Evolutionary conservation across 768 basidiomycete species (phyloP), one percentile per base, ranked within the genome.

Genomic region (Termitomyces sp.): DNA sequence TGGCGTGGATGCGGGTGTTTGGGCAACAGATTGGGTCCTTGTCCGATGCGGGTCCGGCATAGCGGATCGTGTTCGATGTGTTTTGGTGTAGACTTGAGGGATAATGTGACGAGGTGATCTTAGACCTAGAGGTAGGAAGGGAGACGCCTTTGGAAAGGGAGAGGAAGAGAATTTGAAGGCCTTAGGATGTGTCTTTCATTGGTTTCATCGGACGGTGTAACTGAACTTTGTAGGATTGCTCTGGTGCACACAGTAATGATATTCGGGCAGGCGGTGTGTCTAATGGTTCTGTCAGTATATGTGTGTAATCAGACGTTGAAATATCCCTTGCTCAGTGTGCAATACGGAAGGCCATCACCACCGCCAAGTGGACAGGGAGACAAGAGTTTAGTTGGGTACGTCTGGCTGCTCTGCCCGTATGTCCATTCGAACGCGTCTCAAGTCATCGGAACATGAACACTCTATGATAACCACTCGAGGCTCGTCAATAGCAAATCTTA

Each of bases 31-130:
- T 85, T 22, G 94, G 94, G 18, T 94, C 92, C 50, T 74, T 98
- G 29, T 80, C 88, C 8, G 86, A 88, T 56, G 96, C 96, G 1
- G 97, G 94, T 0, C 71, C 98, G 18, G 97, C 96, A 0, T 99
- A 99, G 68, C 90, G 96, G 86, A 85, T 96, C 24, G 94, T 98
- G 1, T 99, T 98, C 66, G 96, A 98, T 68, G 83, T 94, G 3
- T 77, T 94, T n/a, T 61, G 95, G 95, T 0, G 81, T 96, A 4
- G 84, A 69, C 20, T 69, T 88, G 24, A 77, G 72, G 42, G 72
- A 73, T 9, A 70, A 83, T 4, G 57, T 83, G 26, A 76, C 80
- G 22, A 69, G 70, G 7, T 82, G 79, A 68, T 20, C 56, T 45
- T 12, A 44, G 54, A 44, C 45, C 42, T 12, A 37, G 61, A 18